phyloP scores from a whole-genome alignment of 345 rosid species.

The Dovyalis caffra region DNA sequence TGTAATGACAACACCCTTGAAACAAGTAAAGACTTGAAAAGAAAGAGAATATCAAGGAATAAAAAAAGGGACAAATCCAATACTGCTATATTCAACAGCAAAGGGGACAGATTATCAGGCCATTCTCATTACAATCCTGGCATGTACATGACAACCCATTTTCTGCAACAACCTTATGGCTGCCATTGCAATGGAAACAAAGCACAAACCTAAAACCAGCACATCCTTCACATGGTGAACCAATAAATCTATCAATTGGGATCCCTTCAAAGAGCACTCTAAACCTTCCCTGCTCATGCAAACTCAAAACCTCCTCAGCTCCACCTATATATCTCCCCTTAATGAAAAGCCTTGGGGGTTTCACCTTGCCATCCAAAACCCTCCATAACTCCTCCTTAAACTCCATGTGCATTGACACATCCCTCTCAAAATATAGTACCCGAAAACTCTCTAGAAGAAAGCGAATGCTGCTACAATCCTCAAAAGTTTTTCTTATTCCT shows the following conservation, averaged over 20 bases:
- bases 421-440: slow-evolving; percentile 23
- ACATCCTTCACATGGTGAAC: slow-evolving; percentile 26
- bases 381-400: slow-evolving; percentile 30
- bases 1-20: not conserved
- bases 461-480: slow-evolving; percentile 29
- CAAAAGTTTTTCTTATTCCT: slow-evolving; percentile 32
- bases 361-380: slow-evolving; percentile 18
- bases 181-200: slow-evolving; percentile 31
- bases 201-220: slow-evolving; percentile 28
- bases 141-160: slow-evolving; percentile 21
- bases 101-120: slow-evolving; percentile 22
- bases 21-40: not conserved
- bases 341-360: slow-evolving; percentile 31
- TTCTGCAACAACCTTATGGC: slow-evolving; percentile 19
- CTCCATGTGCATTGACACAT: slow-evolving; percentile 32
- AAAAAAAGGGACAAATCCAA: not conserved
- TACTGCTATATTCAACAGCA: slow-evolving; percentile 19
- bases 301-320: slow-evolving; percentile 27
- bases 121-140: slow-evolving; percentile 32
- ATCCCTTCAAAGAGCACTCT: slow-evolving; percentile 24
- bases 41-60: not conserved
- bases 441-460: slow-evolving; percentile 30
- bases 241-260: slow-evolving; percentile 10
- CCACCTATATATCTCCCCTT: slow-evolving; percentile 34
- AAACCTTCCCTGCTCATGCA: slow-evolving; percentile 28